Evolutionary conservation across 179 eudicot species (phyloP).

Genomic region (Nepenthes alata): DNA sequence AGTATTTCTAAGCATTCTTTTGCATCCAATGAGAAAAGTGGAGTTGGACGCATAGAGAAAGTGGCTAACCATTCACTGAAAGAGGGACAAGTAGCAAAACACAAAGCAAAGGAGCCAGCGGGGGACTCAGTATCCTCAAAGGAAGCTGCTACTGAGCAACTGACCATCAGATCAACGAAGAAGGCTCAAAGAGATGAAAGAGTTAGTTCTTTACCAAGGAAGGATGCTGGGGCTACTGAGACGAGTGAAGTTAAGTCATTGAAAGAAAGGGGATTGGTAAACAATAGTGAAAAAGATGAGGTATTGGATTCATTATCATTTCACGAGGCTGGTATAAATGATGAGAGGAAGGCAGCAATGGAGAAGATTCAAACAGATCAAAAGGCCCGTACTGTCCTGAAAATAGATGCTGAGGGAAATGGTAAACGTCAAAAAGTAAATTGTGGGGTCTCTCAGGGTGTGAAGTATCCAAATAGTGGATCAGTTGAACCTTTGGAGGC

Average conservation of each 20-base stretch:
- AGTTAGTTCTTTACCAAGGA: slow-evolving; percentile 10
- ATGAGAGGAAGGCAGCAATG: slow-evolving; percentile 7
- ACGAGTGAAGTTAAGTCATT: slow-evolving; percentile 7
- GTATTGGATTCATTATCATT: slow-evolving; percentile 3
- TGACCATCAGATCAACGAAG: slow-evolving; percentile 6
- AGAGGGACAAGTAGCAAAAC: slow-evolving; percentile 16
- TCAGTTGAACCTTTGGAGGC: slow-evolving; percentile 10
- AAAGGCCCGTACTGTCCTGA: slow-evolving; percentile 8
- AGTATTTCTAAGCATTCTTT: slow-evolving; percentile 10
- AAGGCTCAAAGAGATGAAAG: slow-evolving; percentile 13
- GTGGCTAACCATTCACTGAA: slow-evolving; percentile 20
- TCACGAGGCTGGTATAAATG: slow-evolving; percentile 7
- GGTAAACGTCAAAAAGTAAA: slow-evolving; percentile 5
- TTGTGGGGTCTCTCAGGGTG: slow-evolving; percentile 4
- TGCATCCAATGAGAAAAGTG: slow-evolving; percentile 7
- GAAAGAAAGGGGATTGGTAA: neutral
- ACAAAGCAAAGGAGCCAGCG: slow-evolving; percentile 13
- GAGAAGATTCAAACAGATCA: slow-evolving; percentile 13
- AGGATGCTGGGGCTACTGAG: slow-evolving; percentile 8
- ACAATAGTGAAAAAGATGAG: slow-evolving; percentile 1
- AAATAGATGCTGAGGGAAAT: slow-evolving; percentile 8
- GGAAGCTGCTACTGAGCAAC: slow-evolving; percentile 7
- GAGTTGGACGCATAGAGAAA: slow-evolving; percentile 7
- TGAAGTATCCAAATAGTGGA: slow-evolving; percentile 11
- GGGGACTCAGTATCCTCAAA: slow-evolving; percentile 9